Percentiles rank a stretch among this genome's conserved stretches.
phyloP scores from a whole-genome alignment of 805 yeast genomes.

The Schwanniomyces occidentalis region DNA sequence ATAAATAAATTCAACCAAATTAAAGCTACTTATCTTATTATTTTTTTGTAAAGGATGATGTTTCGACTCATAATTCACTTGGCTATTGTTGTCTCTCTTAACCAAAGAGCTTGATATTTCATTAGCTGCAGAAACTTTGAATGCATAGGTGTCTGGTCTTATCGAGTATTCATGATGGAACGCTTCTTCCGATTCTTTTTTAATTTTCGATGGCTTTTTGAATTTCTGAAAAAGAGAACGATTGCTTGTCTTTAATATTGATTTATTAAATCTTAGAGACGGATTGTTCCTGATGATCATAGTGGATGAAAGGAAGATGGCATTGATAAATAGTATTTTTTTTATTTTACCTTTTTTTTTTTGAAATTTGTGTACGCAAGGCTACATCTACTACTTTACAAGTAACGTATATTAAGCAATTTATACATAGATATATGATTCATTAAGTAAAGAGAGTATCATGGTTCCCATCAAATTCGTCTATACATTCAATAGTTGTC shows the following conservation, averaged over 20 bases:
- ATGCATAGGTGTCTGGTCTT: conserved; percentile 46
- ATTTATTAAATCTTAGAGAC: too few relatives aligned
- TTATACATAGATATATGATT: too few relatives aligned
- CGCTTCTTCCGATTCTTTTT: conserved; percentile 11
- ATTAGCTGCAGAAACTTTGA: conserved; percentile 31
- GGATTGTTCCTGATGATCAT: too few relatives aligned
- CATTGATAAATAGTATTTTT: too few relatives aligned
- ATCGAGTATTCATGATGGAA: conserved; percentile 45
- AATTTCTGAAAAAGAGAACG: conserved; percentile 5
- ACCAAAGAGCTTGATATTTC: conserved; percentile 17
- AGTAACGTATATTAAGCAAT: too few relatives aligned
- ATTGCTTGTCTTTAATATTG: too few relatives aligned
- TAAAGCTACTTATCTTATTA: conserved; percentile 9
- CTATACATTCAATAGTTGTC: conserved; percentile 78
- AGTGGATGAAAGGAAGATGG: too few relatives aligned
- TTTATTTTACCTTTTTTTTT: too few relatives aligned
- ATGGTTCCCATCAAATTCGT: conserved; percentile 55
- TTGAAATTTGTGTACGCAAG: too few relatives aligned
- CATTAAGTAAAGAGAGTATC: conserved; percentile 16
- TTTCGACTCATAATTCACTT: conserved; percentile 1
- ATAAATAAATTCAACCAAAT: conserved; percentile 36
- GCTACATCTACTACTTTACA: too few relatives aligned
- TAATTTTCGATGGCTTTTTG: conserved; percentile 8
- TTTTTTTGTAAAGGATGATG: conserved; percentile 27
- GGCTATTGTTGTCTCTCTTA: not conserved